Conservation (phyloP, 1,139 yeast genomes). For the Hanseniaspora sp. region DNA sequence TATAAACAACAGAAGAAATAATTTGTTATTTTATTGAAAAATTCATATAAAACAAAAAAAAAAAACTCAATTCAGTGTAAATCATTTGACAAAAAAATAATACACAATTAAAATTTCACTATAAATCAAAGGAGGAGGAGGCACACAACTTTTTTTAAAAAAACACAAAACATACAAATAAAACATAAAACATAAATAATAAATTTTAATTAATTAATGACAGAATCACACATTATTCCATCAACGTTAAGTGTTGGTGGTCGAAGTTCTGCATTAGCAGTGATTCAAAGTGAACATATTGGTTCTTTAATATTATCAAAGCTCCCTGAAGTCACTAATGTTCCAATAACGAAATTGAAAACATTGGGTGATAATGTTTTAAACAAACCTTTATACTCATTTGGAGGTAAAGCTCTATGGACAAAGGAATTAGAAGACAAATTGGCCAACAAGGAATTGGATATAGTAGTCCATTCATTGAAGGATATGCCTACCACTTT, state of each 20-base stretch:
- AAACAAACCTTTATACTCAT: slow-evolving; percentile 75
- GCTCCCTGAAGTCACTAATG: slow-evolving; percentile 50
- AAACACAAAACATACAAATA: not conserved
- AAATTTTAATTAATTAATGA: not conserved
- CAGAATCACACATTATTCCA: not conserved
- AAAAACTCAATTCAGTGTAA: too few species aligned
- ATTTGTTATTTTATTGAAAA: too few species aligned
- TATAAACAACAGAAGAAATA: too few species aligned
- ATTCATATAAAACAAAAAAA: too few species aligned
- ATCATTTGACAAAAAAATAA: not conserved
- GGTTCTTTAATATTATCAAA: slow-evolving; percentile 46
- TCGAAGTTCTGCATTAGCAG: slow-evolving; percentile 76
- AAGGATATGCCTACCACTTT: slow-evolving; percentile 90
- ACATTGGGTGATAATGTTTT: slow-evolving; percentile 87
- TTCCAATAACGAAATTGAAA: slow-evolving; percentile 65
- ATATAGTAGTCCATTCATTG: slow-evolving; percentile 82
- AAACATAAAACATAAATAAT: not conserved
- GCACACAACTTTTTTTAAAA: slow-evolving; percentile 3
- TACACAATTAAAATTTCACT: slow-evolving; percentile 5
- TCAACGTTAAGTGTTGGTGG: slow-evolving; percentile 53
- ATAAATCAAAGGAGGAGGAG: slow-evolving; percentile 17
- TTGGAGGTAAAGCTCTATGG: slow-evolving; percentile 95
- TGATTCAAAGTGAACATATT: slow-evolving; percentile 70
- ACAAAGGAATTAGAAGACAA: slow-evolving; percentile 85
- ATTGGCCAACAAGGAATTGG: slow-evolving; percentile 58